phyloP scores from a whole-genome alignment of 306 rosid species.

The Arachis hypogaea region DNA sequence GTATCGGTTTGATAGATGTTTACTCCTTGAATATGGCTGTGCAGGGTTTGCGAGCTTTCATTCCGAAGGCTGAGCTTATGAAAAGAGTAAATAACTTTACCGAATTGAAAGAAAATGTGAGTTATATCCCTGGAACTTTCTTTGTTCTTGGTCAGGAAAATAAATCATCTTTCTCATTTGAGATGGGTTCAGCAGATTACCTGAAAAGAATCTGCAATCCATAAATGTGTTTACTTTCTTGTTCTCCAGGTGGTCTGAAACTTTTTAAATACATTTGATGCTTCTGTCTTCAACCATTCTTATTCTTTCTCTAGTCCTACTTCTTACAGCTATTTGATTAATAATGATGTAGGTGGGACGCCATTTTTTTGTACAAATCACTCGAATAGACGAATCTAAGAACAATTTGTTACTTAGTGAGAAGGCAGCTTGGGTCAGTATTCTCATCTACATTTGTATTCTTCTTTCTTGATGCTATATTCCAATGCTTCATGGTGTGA shows the following conservation, averaged over 20 bases:
- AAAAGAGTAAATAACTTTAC: conserved; percentile 73
- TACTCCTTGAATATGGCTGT: conserved; percentile 34
- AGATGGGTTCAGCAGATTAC: conserved; percentile 14
- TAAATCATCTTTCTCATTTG: conserved; percentile 8
- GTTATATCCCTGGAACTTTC: conserved; percentile 36
- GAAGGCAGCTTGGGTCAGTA: conserved; percentile 91
- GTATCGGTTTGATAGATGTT: conserved; percentile 20
- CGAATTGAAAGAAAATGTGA: conserved; percentile 81
- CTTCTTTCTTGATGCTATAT: conserved; percentile 18
- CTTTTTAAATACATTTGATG: conserved; percentile 3
- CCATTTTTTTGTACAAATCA: conserved; percentile 61
- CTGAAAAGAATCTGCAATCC: not conserved
- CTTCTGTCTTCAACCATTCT: not conserved
- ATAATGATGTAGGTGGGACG: conserved; percentile 74
- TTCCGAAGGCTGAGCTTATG: conserved; percentile 85
- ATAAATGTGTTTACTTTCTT: conserved; percentile 2
- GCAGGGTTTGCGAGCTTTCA: conserved; percentile 92
- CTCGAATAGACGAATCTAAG: conserved; percentile 74
- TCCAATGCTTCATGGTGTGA: conserved; percentile 7
- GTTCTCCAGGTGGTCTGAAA: not conserved
- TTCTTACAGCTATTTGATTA: conserved; percentile 32
- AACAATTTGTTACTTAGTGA: conserved; percentile 82
- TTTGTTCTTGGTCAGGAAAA: not conserved
- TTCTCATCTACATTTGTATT: conserved; percentile 12
- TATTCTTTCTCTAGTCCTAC: conserved; percentile 20